Conservation (phyloP, 2,329 filamentous ascomycete genomes). For the Trichoderma atrobrunneum region DNA sequence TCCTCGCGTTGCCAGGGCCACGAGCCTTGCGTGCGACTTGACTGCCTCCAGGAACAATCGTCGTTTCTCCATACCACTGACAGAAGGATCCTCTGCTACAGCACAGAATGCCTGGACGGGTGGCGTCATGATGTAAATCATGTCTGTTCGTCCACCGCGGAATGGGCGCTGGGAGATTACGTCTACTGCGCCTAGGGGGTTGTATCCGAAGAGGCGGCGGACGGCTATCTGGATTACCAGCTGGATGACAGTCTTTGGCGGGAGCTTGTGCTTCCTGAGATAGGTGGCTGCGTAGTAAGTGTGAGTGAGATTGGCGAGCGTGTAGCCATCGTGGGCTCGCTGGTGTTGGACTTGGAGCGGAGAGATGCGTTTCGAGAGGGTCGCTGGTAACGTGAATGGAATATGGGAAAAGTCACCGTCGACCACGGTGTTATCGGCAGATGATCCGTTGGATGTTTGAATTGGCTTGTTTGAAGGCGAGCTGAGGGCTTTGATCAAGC, state of each 20-base stretch:
- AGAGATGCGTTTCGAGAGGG: background rate
- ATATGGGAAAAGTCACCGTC: background rate
- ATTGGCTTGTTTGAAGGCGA: background rate
- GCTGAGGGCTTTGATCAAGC: background rate
- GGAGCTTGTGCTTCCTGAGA: background rate
- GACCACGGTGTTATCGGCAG: background rate
- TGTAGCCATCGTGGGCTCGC: background rate
- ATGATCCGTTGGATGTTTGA: background rate
- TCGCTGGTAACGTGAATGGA: background rate
- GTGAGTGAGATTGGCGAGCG: background rate
- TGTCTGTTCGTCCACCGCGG: slow-evolving; percentile 14
- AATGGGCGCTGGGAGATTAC: slow-evolving; percentile 11
- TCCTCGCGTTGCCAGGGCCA: background rate
- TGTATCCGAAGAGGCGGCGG: slow-evolving; percentile 3
- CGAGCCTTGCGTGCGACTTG: background rate
- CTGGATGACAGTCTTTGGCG: slow-evolving; percentile 1
- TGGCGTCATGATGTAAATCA: slow-evolving; percentile 10
- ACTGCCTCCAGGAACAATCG: background rate
- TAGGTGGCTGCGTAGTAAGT: background rate
- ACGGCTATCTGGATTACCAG: background rate
- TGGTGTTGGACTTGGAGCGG: background rate
- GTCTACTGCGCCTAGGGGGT: slow-evolving; percentile 9
- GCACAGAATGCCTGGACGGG: slow-evolving; percentile 2
- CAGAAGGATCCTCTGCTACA: background rate
- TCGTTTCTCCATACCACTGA: background rate